These are phyloP conservation scores for Hibiscus syriacus DNA, from an alignment of 345 rosid species.

Conservation along the genomic window DNA sequence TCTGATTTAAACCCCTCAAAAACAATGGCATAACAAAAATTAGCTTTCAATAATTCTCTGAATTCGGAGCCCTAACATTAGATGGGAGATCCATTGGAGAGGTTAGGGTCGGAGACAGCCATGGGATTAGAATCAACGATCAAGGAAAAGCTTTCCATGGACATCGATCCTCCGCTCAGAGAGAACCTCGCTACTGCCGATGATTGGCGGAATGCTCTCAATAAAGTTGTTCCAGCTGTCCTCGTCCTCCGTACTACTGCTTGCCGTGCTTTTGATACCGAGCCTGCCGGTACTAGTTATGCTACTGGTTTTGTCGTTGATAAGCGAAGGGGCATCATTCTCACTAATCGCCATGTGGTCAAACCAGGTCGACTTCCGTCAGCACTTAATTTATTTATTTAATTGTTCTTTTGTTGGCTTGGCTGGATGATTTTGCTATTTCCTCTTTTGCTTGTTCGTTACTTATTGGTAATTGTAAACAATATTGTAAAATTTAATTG, in stretches of 20 bases:
- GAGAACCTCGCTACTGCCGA: slow-evolving; percentile 65
- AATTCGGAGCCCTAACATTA: slow-evolving; percentile 5
- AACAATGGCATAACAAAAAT: too few species aligned
- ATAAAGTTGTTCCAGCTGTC: slow-evolving; percentile 81
- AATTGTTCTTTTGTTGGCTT: background rate
- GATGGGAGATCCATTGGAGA: slow-evolving; percentile 57
- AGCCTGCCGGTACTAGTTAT: slow-evolving; percentile 65
- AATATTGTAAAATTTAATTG: background rate
- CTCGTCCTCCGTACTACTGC: slow-evolving; percentile 83
- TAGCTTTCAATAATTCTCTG: too few species aligned
- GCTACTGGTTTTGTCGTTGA: slow-evolving; percentile 94
- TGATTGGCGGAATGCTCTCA: slow-evolving; percentile 80
- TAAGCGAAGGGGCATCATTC: slow-evolving; percentile 80
- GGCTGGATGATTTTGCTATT: background rate
- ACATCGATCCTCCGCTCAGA: slow-evolving; percentile 47
- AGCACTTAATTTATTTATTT: background rate
- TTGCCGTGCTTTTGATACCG: slow-evolving; percentile 88
- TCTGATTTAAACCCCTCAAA: too few species aligned
- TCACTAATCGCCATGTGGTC: slow-evolving; percentile 96
- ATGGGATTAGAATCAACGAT: slow-evolving; percentile 36
- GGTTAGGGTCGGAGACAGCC: slow-evolving; percentile 42
- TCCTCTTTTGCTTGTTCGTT: background rate
- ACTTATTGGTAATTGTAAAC: background rate
- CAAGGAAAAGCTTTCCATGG: slow-evolving; percentile 59
- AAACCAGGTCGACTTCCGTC: slow-evolving; percentile 48